A percentile compares a stretch with the other conserved stretches of the same genome.
These are phyloP conservation scores for Hortiboletus campestris DNA, from an alignment of 768 basidiomycete species.

Conservation along the genomic window DNA sequence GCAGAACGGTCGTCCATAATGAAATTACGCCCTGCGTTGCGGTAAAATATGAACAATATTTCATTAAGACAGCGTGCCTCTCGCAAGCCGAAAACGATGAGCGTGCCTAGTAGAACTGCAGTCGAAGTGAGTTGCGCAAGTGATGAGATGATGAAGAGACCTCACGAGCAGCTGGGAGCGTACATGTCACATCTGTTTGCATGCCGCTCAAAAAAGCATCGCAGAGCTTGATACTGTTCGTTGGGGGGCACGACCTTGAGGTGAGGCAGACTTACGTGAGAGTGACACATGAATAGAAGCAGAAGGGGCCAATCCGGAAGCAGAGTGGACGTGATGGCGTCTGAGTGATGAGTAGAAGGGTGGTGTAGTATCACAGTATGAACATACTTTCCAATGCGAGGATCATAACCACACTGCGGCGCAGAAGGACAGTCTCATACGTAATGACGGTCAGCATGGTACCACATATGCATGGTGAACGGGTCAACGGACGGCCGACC, in stretches of 20 bases:
- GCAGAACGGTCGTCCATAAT: slow-evolving; percentile 28
- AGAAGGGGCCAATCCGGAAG: slow-evolving; percentile 43
- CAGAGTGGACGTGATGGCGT: slow-evolving; percentile 37
- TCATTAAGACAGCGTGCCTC: slow-evolving; percentile 32
- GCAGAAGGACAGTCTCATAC: slow-evolving; percentile 40
- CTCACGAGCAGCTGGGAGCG: slow-evolving; percentile 52
- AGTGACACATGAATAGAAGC: slow-evolving; percentile 42
- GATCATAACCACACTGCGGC: slow-evolving; percentile 38
- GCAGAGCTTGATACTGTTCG: slow-evolving; percentile 31
- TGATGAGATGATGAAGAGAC: background rate
- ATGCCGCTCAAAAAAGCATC: slow-evolving; percentile 34
- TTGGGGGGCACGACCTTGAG: background rate
- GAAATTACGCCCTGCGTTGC: slow-evolving; percentile 38
- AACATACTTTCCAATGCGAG: slow-evolving; percentile 45
- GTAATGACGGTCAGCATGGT: slow-evolving; percentile 18
- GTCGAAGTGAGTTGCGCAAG: slow-evolving; percentile 1
- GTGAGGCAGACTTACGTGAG: slow-evolving; percentile 37
- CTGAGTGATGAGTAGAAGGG: slow-evolving; percentile 30
- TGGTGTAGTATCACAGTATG: background rate
- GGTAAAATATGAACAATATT: background rate
- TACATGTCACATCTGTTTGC: slow-evolving; percentile 37
- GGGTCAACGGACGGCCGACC: slow-evolving; percentile 36
- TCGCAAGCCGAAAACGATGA: slow-evolving; percentile 49
- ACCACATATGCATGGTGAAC: slow-evolving; percentile 1
- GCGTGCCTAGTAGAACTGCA: slow-evolving; percentile 49